phyloP scores from a whole-genome alignment of 768 basidiomycete species.

The Lentinus tigrinus region DNA sequence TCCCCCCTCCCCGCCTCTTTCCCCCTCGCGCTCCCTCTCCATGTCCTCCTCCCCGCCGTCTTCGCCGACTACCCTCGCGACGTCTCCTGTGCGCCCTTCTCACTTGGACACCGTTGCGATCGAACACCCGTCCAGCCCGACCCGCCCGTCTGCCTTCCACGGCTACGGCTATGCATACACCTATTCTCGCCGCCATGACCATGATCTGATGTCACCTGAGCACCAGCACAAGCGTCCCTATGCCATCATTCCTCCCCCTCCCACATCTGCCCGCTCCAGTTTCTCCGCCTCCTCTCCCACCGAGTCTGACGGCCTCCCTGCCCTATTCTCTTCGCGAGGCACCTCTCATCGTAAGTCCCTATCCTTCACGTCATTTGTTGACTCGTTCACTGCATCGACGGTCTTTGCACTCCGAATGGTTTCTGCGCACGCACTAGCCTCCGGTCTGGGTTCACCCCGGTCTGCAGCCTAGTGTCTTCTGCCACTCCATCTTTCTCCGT shows the following conservation, averaged over 20 bases:
- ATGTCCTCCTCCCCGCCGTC: conserved; percentile 10
- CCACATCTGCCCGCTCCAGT: background rate
- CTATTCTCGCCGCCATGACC: conserved; percentile 2
- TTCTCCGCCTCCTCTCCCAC: conserved; percentile 1
- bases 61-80: conserved; percentile 2
- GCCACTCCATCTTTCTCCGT: background rate
- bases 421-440: background rate
- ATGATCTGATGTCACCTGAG: background rate
- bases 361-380: no score
- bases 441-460: background rate
- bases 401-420: background rate
- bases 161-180: conserved; percentile 6
- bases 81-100: conserved; percentile 4
- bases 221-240: conserved; percentile 1
- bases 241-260: background rate
- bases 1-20: conserved; percentile 6
- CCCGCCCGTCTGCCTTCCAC: background rate
- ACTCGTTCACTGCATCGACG: no score
- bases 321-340: conserved; percentile 2
- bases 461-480: conserved; percentile 2
- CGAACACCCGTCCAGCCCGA: conserved; percentile 3
- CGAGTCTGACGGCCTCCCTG: background rate
- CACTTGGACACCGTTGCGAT: background rate
- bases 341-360: background rate
- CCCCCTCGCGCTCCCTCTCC: conserved; percentile 9